These are phyloP conservation scores for Calonectria pseudoturangicola DNA, from an alignment of 2,329 filamentous ascomycete species.

Conservation along the genomic window DNA sequence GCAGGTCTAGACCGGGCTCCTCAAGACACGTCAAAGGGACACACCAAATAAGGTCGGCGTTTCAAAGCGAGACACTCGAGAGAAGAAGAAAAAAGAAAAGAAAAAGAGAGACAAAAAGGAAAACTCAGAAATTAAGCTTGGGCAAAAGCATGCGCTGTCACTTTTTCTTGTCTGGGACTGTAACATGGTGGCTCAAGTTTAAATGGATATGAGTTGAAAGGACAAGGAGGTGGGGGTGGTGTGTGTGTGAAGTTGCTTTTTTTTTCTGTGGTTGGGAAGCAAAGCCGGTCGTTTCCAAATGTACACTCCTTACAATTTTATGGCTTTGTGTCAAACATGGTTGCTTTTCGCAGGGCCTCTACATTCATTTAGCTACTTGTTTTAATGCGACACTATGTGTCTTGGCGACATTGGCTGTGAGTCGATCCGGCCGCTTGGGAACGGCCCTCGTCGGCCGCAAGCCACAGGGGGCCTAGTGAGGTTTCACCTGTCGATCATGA, in stretches of 20 bases:
- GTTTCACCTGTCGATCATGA: slow-evolving; percentile 36
- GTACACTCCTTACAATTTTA: neutral
- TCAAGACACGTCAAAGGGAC: slow-evolving; percentile 1
- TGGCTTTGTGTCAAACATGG: slow-evolving; percentile 15
- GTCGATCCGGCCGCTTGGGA: slow-evolving; percentile 2
- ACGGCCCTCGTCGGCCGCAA: slow-evolving; percentile 2
- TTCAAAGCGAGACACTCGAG: slow-evolving; percentile 1
- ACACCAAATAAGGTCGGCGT: slow-evolving; percentile 10
- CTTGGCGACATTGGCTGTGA: slow-evolving; percentile 3
- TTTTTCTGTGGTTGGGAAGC: neutral
- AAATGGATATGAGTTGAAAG: slow-evolving; percentile 8
- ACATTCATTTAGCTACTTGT: slow-evolving; percentile 27
- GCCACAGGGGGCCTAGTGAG: slow-evolving; percentile 24
- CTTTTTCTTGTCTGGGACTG: neutral
- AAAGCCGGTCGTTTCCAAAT: slow-evolving; percentile 24
- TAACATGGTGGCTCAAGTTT: slow-evolving; percentile 13
- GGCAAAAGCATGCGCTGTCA: neutral
- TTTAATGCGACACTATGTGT: slow-evolving; percentile 25
- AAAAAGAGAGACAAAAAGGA: neutral
- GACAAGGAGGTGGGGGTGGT: neutral
- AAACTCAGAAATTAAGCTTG: neutral
- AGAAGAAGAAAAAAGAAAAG: neutral
- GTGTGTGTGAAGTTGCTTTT: slow-evolving; percentile 22
- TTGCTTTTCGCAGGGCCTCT: slow-evolving; percentile 4
- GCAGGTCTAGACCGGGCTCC: neutral